Conservation (phyloP, 1,284 basidiomycete species). For the Marasmius tenuissimus region DNA sequence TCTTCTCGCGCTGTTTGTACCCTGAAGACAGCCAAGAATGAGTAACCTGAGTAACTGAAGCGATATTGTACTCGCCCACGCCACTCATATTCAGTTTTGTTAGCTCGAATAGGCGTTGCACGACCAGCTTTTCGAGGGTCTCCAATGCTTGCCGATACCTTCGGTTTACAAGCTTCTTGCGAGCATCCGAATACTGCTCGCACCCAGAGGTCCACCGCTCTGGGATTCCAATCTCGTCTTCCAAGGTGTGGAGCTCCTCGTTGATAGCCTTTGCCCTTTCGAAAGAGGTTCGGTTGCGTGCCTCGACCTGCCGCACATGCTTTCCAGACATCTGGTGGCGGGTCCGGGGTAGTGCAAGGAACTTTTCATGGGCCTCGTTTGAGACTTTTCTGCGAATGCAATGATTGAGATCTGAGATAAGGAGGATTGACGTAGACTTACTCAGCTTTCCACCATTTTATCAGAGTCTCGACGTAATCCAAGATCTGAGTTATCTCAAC, state of each 20-base stretch:
- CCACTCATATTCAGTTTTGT: neutral
- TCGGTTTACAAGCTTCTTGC: conserved; percentile 8
- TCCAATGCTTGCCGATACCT: conserved; percentile 19
- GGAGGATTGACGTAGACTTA: conserved; percentile 10
- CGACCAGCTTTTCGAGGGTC: conserved; percentile 20
- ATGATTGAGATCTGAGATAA: neutral
- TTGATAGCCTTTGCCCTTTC: neutral
- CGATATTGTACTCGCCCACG: neutral
- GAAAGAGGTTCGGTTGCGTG: neutral
- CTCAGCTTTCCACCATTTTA: conserved; percentile 9
- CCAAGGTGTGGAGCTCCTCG: conserved; percentile 1
- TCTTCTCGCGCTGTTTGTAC: conserved; percentile 15
- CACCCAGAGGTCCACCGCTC: conserved; percentile 10
- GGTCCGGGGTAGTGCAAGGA: neutral
- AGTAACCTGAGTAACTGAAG: neutral
- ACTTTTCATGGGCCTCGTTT: neutral
- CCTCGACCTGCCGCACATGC: neutral
- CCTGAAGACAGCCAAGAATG: conserved; percentile 4
- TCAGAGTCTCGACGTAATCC: conserved; percentile 21
- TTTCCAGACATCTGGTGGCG: neutral
- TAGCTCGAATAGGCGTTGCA: conserved; percentile 24
- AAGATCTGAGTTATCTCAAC: conserved; percentile 9
- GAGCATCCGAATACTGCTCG: conserved; percentile 8
- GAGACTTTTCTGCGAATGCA: neutral
- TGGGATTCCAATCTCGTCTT: conserved; percentile 10